Base-by-base conservation (phyloP, 1,284 basidiomycete genomes). In the Porodaedalea pini region DNA sequence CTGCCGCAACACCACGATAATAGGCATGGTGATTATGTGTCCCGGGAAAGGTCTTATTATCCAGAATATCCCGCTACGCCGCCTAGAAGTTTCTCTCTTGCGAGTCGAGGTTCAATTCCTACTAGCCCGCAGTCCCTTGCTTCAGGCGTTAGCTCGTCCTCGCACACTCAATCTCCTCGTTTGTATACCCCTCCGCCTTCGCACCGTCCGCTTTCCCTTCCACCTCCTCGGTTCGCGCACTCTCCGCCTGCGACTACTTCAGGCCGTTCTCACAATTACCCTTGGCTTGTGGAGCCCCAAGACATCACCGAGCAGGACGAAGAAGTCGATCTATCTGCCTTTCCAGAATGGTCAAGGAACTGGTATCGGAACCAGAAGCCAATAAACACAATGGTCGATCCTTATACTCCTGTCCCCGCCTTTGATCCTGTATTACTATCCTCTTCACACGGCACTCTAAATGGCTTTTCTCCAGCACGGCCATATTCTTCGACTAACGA, bases 331-430 rank as follows among this genome's bases (percentile, higher is more conserved):
- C 75, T 83, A 31, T 74, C 80, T 13, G 76, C 78, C 37, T 86
- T 85, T 66, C 84, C 85, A 17, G 72, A 78, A 4, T 86, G 81
- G 78, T 78, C 83, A 25, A 73, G 77, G 25, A 72, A 73, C 15
- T 86, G 83, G 83, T 85, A 85, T 65, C 61, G 61, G 48, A 54
- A 57, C 34, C 57, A 58, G 53, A 51, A 58, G 55, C 60, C 64
- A 44, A 3, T 27, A 8, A 68, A 54, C 7, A 54, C 62, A 6
- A 55, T 64, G 51, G 59, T 60, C 0, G 64, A 64, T 51, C 60
- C 64, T 48, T 37, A 60, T 23, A 62, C 57, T 65, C 71, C 56
- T 62, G 66, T 57, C 50, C 65, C 44, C 61, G 70, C 56, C 63
- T 69, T 60, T 66, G 75, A 51, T 57, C 57, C 67, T 51, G 62